Conservation (phyloP, 305 asterid genomes). For the Solanum hybrid region DNA sequence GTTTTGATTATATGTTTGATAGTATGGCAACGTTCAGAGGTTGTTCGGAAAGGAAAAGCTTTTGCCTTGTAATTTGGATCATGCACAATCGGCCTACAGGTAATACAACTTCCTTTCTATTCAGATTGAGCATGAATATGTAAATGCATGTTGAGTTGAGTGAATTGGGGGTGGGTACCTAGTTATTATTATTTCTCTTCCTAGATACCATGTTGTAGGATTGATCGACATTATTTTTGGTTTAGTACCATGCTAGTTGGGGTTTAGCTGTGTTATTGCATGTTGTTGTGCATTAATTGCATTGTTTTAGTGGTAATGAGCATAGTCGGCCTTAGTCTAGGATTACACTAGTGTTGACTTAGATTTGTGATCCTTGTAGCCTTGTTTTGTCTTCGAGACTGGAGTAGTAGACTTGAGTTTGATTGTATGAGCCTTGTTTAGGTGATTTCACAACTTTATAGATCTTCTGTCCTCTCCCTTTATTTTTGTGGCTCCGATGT, state of each 20-base stretch:
- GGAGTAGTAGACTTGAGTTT: not conserved
- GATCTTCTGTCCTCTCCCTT: not conserved
- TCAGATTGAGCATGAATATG: not conserved
- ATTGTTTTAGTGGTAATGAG: not conserved
- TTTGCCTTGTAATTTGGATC: not conserved
- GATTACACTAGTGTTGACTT: no score
- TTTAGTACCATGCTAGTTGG: not conserved
- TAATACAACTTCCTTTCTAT: not conserved
- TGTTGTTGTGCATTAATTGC: no score
- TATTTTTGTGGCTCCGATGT: not conserved
- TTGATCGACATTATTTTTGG: not conserved
- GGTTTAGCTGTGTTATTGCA: not conserved
- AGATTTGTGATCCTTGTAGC: not conserved
- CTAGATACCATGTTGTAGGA: not conserved
- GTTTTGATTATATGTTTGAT: no score
- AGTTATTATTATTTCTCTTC: not conserved
- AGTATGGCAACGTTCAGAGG: not conserved
- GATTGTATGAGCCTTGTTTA: not conserved
- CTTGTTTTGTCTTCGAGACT: not conserved
- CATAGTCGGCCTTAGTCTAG: no score
- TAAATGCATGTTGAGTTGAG: not conserved
- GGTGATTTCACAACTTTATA: no score
- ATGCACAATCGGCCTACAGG: not conserved
- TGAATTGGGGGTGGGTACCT: not conserved
- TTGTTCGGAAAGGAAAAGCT: not conserved